phyloP scores from a whole-genome alignment of 2,329 filamentous ascomycete genomes.

The Diaporthe sp. region DNA sequence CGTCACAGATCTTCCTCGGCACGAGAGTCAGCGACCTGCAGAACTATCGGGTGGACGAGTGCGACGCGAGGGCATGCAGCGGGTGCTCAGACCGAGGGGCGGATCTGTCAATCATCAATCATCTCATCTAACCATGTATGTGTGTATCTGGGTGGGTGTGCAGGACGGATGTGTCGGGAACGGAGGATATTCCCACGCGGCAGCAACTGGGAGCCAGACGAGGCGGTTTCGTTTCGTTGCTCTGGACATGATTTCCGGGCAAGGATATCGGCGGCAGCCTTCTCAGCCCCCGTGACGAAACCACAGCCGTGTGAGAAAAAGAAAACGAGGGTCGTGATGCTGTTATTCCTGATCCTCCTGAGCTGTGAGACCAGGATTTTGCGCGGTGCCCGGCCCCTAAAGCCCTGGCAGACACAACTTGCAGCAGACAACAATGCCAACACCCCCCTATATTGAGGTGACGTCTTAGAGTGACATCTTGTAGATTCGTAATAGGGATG shows the following conservation, averaged over 20 bases:
- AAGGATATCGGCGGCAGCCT: background rate
- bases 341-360: background rate
- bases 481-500: slow-evolving; percentile 5
- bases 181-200: slow-evolving; percentile 15
- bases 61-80: slow-evolving; percentile 8
- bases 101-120: slow-evolving; percentile 31
- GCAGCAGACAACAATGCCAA: slow-evolving; percentile 5
- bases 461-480: slow-evolving; percentile 23
- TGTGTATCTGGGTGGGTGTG: background rate
- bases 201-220: background rate
- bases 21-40: slow-evolving; percentile 21
- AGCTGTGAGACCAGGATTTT: background rate
- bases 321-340: slow-evolving; percentile 3
- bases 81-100: slow-evolving; percentile 29
- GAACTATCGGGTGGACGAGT: slow-evolving; percentile 16
- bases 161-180: slow-evolving; percentile 18
- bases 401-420: background rate
- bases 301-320: slow-evolving; percentile 17
- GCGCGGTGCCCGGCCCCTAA: background rate
- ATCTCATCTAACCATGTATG: slow-evolving; percentile 26
- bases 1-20: slow-evolving; percentile 24
- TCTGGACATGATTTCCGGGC: background rate
- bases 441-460: slow-evolving; percentile 2
- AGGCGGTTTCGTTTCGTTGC: slow-evolving; percentile 20
- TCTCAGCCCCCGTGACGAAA: slow-evolving; percentile 24